Evolutionary conservation across 805 yeast species (phyloP).

Genomic region (Metschnikowia hibisci): DNA sequence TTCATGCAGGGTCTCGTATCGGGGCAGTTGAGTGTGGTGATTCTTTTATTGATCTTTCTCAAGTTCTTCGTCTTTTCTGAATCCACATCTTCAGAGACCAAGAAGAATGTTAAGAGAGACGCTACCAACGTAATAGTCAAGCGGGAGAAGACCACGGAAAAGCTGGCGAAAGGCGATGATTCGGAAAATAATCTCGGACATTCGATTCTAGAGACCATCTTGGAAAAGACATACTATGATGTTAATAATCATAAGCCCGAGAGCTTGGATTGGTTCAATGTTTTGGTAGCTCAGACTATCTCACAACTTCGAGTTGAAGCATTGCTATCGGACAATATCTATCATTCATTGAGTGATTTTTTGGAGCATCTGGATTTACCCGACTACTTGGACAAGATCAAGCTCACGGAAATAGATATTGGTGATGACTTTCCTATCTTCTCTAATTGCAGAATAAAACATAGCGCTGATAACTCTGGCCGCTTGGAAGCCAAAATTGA

Average conservation of each 20-base stretch:
- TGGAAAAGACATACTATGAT: slow-evolving; percentile 90
- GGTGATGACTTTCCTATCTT: slow-evolving; percentile 96
- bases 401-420: slow-evolving; percentile 81
- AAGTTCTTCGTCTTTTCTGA: slow-evolving; percentile 78
- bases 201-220: slow-evolving; percentile 41
- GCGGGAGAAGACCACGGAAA: slow-evolving; percentile 24
- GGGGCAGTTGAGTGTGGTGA: slow-evolving; percentile 70
- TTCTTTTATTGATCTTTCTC: slow-evolving; percentile 59
- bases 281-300: slow-evolving; percentile 84
- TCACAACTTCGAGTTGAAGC: slow-evolving; percentile 90
- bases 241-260: slow-evolving; percentile 85
- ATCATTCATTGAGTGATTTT: slow-evolving; percentile 69
- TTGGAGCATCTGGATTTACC: slow-evolving; percentile 64
- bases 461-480: slow-evolving; percentile 49
- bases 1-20: slow-evolving; percentile 71
- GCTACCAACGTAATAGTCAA: slow-evolving; percentile 32
- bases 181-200: slow-evolving; percentile 8
- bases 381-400: slow-evolving; percentile 72
- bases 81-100: slow-evolving; percentile 24
- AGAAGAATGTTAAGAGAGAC: slow-evolving; percentile 22
- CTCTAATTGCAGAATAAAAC: slow-evolving; percentile 82
- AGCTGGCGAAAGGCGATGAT: slow-evolving; percentile 7
- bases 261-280: slow-evolving; percentile 96
- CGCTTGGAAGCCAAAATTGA: slow-evolving; percentile 82
- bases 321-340: slow-evolving; percentile 73